These are phyloP conservation scores for Hanseniaspora lindneri DNA, from an alignment of 805 yeast genomes.

Conservation along the genomic window DNA sequence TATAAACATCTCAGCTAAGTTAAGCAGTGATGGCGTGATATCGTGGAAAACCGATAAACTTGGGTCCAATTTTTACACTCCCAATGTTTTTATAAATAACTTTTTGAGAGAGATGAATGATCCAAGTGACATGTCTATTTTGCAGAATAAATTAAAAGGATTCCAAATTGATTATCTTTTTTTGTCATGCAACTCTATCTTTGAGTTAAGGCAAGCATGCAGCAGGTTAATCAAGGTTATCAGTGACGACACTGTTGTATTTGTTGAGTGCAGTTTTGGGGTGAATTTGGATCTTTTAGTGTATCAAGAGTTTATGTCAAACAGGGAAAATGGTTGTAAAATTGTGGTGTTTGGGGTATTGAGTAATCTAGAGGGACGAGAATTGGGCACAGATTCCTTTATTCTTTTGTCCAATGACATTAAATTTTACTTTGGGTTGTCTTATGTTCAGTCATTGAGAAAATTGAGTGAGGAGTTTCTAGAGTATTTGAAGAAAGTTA, in stretches of 20 bases:
- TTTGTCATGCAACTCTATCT: conserved; percentile 24
- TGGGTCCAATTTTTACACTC: conserved; percentile 28
- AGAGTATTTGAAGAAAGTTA: conserved; percentile 15
- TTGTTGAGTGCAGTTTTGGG: conserved; percentile 27
- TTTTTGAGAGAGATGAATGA: conserved; percentile 2
- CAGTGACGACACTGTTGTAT: conserved; percentile 20
- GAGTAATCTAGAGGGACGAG: conserved; percentile 27
- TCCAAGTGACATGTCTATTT: conserved; percentile 16
- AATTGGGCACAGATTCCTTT: conserved; percentile 27
- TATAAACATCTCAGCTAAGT: conserved; percentile 24
- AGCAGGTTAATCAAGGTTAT: conserved; percentile 19
- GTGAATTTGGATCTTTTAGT: conserved; percentile 25
- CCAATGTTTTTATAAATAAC: conserved; percentile 24
- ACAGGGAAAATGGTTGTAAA: conserved; percentile 15
- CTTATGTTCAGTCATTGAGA: conserved; percentile 19
- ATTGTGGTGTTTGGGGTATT: conserved; percentile 22
- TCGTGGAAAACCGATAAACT: conserved; percentile 28
- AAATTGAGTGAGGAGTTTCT: conserved; percentile 7
- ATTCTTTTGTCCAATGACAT: conserved; percentile 24
- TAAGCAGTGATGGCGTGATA: conserved; percentile 27
- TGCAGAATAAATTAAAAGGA: conserved; percentile 1
- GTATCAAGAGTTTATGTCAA: background rate
- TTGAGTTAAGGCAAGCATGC: conserved; percentile 21
- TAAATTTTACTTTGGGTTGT: conserved; percentile 23
- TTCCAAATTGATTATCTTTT: conserved; percentile 22